Evolutionary conservation across 768 basidiomycete genomes (phyloP), one percentile per base, ranked within the genome.

Genomic region (Leccinum rimulosum): DNA sequence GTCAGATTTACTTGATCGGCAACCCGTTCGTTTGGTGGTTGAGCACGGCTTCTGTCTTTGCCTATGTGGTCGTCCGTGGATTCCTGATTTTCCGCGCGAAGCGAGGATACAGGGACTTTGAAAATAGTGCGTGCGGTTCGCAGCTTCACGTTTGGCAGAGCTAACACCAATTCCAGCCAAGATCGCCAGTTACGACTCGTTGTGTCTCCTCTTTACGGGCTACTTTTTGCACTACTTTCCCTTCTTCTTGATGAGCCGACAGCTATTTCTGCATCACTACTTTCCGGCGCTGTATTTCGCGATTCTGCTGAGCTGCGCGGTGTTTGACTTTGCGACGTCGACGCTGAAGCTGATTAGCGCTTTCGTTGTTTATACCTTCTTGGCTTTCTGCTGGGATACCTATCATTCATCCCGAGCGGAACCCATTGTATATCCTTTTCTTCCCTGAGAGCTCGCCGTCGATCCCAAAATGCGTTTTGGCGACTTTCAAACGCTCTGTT

Each of bases 191-290:
- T 98, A 98, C 74, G 95, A 98, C 73, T 74, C 85, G 27, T 77
- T 96, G 1, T 94, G 89, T 0, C 97, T 98, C 84, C 84, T 98
- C 58, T 89, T 93, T 78, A 73, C 93, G 33, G 95, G 93, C 50
- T 99, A 96, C 93, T 78, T 79, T 27, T 70, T 99, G 35, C 97
- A 98, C 77, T 99, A 97, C 76, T 81, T 92, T 70, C 97, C 97
- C 14, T 99, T 99, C 84, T 98, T 87, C 84, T 79, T 98, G 64
- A 98, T 98, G 96, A 78, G 83, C 47, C 93, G 97, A 22, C 97
- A 99, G 69, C 87, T 98, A 50, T 99, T 99, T 83, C 76, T 99
- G 25, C 96, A 98, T 70, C 97, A 98, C 76, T 98, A 98, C 73
- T 89, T 98, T 76, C 97, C 96, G 0, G 94, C 95, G 0, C 79